Conservation (phyloP, 148 eudicot species). For the Rhododendron simsii region DNA sequence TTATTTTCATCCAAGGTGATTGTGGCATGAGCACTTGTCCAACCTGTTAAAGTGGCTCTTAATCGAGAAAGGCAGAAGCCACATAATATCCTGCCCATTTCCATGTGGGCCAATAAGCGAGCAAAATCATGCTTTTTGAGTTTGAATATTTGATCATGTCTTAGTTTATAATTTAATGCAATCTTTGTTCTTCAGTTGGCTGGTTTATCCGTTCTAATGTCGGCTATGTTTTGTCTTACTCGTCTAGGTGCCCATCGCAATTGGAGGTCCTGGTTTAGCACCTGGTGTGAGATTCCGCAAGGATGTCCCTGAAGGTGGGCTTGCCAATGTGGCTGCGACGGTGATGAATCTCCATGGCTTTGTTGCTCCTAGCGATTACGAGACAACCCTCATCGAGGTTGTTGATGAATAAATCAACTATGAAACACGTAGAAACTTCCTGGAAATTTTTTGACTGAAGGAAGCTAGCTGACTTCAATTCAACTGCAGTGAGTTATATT, state of each 20-base stretch:
- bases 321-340: conserved; percentile 91
- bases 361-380: conserved; percentile 82
- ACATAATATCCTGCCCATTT: background rate
- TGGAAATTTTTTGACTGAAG: conserved; percentile 8
- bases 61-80: background rate
- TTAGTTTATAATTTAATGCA: background rate
- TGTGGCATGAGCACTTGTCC: background rate
- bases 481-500: background rate
- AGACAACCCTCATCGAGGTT: conserved; percentile 81
- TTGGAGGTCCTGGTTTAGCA: conserved; percentile 88
- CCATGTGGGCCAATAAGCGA: background rate
- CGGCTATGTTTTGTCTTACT: background rate
- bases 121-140: no score
- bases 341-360: conserved; percentile 87
- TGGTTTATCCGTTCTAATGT: background rate
- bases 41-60: background rate
- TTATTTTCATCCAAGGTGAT: background rate
- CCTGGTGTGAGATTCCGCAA: conserved; percentile 78
- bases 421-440: background rate
- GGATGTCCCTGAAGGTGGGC: conserved; percentile 72
- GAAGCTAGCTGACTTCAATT: background rate
- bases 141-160: background rate
- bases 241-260: conserved; percentile 78
- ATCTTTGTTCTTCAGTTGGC: background rate
- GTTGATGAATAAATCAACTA: conserved; percentile 30